phyloP scores from a whole-genome alignment of 1,284 basidiomycete genomes.

The Singerocomus inundabilis region DNA sequence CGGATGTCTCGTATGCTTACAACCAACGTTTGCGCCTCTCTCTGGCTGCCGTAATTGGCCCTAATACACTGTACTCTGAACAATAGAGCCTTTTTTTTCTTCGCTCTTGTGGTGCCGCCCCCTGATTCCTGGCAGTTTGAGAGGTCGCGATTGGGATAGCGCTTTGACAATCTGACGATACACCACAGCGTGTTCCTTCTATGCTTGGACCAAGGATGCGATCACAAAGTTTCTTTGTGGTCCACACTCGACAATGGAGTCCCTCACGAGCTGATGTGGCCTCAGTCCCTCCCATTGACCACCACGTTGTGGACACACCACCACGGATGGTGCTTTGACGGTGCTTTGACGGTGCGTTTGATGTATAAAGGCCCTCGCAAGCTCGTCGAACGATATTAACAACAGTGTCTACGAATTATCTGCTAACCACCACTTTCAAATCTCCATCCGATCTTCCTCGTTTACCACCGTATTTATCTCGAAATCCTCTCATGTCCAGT shows the following conservation, averaged over 20 bases:
- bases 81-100: background rate
- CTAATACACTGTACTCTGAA: background rate
- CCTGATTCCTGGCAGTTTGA: background rate
- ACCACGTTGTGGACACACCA: background rate
- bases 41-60: slow-evolving; percentile 3
- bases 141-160: background rate
- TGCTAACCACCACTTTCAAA: too few species aligned
- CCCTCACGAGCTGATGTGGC: background rate
- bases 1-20: background rate
- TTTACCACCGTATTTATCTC: background rate
- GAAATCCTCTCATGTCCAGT: background rate
- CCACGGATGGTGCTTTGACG: slow-evolving; percentile 7
- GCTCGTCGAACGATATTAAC: background rate
- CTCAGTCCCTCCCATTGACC: slow-evolving; percentile 5
- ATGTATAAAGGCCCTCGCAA: slow-evolving; percentile 2
- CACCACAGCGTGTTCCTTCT: background rate
- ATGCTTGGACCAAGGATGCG: slow-evolving; percentile 6
- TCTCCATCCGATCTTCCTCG: background rate
- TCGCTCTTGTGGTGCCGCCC: background rate
- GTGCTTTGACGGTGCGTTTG: slow-evolving; percentile 6
- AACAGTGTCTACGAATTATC: too few species aligned
- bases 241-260: slow-evolving; percentile 5
- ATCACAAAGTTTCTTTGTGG: slow-evolving; percentile 1
- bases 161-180: background rate
- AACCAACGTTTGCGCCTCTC: background rate